A percentile compares a stretch with the other conserved stretches of the same genome.
Evolutionary conservation across 2,329 filamentous ascomycete species (phyloP).

Genomic region (Intubia oerlemansii): DNA sequence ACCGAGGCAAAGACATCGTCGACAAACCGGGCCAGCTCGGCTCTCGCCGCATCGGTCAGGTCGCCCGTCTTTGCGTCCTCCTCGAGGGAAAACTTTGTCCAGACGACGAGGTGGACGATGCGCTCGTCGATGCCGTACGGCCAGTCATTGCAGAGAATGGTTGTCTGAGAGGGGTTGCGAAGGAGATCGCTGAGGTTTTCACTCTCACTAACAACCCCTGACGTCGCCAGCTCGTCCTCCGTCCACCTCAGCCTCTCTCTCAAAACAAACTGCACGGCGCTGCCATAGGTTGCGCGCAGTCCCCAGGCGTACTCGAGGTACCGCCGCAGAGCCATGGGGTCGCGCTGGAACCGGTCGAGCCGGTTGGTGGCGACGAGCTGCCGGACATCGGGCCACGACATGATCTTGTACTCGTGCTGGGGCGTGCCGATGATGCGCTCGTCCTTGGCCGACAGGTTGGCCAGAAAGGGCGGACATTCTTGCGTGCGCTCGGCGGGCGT

Average conservation of each 20-base stretch:
- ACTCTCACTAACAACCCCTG: too few species aligned
- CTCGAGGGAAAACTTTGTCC: conserved; percentile 76
- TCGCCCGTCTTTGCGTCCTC: conserved; percentile 56
- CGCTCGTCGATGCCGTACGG: conserved; percentile 65
- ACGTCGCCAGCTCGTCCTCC: conserved; percentile 19
- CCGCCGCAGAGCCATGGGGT: conserved; percentile 54
- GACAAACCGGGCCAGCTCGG: conserved; percentile 51
- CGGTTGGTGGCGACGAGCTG: conserved; percentile 40
- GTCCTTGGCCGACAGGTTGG: conserved; percentile 44
- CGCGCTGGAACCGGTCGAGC: conserved; percentile 55
- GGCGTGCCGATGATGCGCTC: conserved; percentile 45
- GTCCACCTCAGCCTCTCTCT: conserved; percentile 48
- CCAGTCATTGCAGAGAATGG: conserved; percentile 74
- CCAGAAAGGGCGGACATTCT: conserved; percentile 53
- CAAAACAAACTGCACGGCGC: conserved; percentile 58
- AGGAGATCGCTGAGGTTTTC: conserved; percentile 18
- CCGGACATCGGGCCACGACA: conserved; percentile 50
- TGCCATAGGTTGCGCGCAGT: conserved; percentile 47
- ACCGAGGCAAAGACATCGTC: conserved; percentile 39
- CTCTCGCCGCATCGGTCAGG: conserved; percentile 39
- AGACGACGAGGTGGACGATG: conserved; percentile 74
- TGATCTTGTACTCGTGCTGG: conserved; percentile 39
- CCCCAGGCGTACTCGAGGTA: conserved; percentile 51
- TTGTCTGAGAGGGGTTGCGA: neutral
- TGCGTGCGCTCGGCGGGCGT: conserved; percentile 35